phyloP scores from a whole-genome alignment of 164 flowering plant genomes.

The Litsea cubeba region DNA sequence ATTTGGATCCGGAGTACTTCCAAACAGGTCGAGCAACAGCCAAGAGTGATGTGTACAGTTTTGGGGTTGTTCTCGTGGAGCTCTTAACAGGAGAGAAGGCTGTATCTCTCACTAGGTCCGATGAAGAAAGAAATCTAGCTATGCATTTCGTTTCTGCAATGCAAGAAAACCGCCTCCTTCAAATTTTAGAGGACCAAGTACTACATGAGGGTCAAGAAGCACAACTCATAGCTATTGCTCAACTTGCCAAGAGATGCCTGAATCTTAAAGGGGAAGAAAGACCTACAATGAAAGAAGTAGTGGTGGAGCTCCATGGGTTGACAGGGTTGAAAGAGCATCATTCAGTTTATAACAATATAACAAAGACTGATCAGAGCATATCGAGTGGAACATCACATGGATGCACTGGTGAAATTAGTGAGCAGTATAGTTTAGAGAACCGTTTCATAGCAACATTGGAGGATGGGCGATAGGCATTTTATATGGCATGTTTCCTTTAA shows the following conservation, averaged over 20 bases:
- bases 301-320: conserved; percentile 6
- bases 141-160: conserved; percentile 11
- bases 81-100: conserved; percentile 26
- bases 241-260: conserved; percentile 7
- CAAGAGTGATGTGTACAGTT: conserved; percentile 33
- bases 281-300: conserved; percentile 20
- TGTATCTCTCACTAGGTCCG: background rate
- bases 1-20: conserved; percentile 33
- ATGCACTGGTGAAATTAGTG: too few species aligned
- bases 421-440: too few species aligned
- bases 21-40: conserved; percentile 21
- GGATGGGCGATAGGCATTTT: too few species aligned
- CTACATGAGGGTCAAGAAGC: conserved; percentile 13
- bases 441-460: too few species aligned
- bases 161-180: conserved; percentile 13
- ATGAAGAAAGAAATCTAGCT: conserved; percentile 1
- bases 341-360: too few species aligned
- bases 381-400: too few species aligned
- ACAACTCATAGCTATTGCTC: conserved; percentile 13
- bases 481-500: too few species aligned
- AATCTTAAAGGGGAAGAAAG: conserved; percentile 9
- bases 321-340: background rate
- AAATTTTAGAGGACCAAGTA: conserved; percentile 20
- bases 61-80: conserved; percentile 23
- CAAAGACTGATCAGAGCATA: too few species aligned